These are phyloP conservation scores for Fusarium sp. DNA, from an alignment of 2,329 filamentous ascomycete species.

Conservation along the genomic window DNA sequence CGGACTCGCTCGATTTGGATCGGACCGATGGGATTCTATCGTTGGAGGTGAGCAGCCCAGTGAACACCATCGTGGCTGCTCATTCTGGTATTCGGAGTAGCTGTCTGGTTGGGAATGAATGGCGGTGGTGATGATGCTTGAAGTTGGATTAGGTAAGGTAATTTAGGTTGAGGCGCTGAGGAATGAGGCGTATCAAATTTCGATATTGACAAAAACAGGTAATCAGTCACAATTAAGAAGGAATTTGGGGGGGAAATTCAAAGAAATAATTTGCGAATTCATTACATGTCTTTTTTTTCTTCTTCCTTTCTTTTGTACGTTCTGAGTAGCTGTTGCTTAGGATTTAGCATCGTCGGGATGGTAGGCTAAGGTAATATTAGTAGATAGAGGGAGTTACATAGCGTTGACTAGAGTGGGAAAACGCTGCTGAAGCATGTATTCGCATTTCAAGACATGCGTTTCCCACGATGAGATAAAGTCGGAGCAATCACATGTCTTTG, in stretches of 20 bases:
- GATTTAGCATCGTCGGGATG: not conserved
- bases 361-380: not conserved
- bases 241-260: not conserved
- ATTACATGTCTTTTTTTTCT: not conserved
- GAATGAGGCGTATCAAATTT: constrained; percentile 16
- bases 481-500: not conserved
- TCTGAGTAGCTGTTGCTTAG: not conserved
- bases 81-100: constrained; percentile 48
- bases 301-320: not conserved
- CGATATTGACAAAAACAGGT: not conserved
- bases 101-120: constrained; percentile 11
- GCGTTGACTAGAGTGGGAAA: not conserved
- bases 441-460: not conserved
- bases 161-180: constrained; percentile 23
- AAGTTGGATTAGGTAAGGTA: constrained; percentile 40
- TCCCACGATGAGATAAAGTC: not conserved
- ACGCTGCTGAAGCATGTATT: constrained; percentile 2
- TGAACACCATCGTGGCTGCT: constrained; percentile 62
- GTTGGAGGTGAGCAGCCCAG: constrained; percentile 60
- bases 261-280: not conserved
- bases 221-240: not conserved
- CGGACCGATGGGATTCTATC: constrained; percentile 54
- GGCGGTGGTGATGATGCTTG: constrained; percentile 21
- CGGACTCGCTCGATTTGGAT: constrained; percentile 49
- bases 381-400: not conserved